Evolutionary conservation across 345 rosid genomes (phyloP), one percentile per base, ranked within the genome.

Genomic region (Linum lewisii): DNA sequence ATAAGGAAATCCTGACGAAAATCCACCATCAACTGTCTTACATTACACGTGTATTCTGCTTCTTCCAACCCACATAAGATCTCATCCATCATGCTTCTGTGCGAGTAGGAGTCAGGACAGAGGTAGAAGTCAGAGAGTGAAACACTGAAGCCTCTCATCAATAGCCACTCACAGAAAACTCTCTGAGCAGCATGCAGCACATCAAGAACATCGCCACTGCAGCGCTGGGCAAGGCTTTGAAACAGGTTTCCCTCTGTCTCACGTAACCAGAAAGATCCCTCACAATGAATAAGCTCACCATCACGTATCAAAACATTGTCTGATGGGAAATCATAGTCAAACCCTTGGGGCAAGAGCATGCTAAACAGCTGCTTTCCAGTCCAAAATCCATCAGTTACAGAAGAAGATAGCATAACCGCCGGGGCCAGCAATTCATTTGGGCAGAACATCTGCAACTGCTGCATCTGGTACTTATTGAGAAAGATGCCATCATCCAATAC

Each of bases 151-250:
- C 99, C 99, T 56, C 92, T 80, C 73, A 55, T 71, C 42, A 82
- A 72, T 75, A 93, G 64, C 97, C 94, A 89, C 74, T 93, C 88
- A 19, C 94, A 89, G 45, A 93, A 84, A 78, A 82, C 82, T 78
- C 80, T 85, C 73, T 93, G 99, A 52, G 90, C 83, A 14, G 71
- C 67, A 66, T 73, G 64, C 65, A 93, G 63, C 70, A 87, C 69
- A 37, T 87, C 87, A n/a, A 93, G 85, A 51, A 75, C 74, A 66
- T 70, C 71, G 56, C 61, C 72, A 62, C 67, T 81, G 56, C 63
- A 68, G 14, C 77, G 66, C 59, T 79, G 72, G n/a, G 79, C 61
- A 44, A 93, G 78, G 51, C 84, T 78, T 71, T 89, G 85, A 29
- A 89, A 81, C 62, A 89, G 68, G 60, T 86, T 93, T 1, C 79